Conservation (phyloP, 805 yeast species). For the Saturnispora hagleri region DNA sequence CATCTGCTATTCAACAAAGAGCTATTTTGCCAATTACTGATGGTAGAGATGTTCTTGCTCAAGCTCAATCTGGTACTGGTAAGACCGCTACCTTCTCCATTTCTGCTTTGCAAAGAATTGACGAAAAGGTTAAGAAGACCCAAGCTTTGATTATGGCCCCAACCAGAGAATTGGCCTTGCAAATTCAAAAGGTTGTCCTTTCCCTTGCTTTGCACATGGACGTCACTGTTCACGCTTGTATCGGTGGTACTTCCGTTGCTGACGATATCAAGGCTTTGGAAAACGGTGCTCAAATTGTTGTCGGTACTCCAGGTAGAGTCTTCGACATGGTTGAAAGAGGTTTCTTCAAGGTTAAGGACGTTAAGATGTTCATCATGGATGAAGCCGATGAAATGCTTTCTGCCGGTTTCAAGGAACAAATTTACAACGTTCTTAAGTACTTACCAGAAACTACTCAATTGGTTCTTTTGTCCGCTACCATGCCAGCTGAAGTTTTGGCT, state of each 20-base stretch:
- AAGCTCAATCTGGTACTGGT: constrained; percentile 87
- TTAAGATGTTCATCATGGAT: constrained; percentile 92
- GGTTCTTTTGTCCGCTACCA: constrained; percentile 88
- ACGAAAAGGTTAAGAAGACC: constrained; percentile 59
- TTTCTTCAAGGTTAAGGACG: constrained; percentile 66
- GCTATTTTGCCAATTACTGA: constrained; percentile 72
- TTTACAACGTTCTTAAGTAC: constrained; percentile 83
- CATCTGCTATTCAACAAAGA: constrained; percentile 74
- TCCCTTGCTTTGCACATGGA: constrained; percentile 88
- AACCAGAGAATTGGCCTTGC: constrained; percentile 94
- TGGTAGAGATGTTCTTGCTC: constrained; percentile 70
- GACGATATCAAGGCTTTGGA: constrained; percentile 81
- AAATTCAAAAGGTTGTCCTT: constrained; percentile 88
- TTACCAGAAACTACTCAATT: constrained; percentile 89
- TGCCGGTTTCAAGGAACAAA: constrained; percentile 91
- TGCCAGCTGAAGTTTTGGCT: constrained; percentile 86
- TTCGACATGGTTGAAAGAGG: constrained; percentile 92
- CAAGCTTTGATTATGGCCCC: constrained; percentile 96
- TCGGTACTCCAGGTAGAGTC: constrained; percentile 98
- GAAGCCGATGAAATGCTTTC: constrained; percentile 97
- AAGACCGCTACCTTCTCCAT: constrained; percentile 86
- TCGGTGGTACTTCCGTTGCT: constrained; percentile 89
- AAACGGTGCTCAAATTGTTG: constrained; percentile 85
- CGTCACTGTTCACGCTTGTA: constrained; percentile 89
- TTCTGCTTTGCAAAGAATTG: constrained; percentile 50